Evolutionary conservation across 805 yeast species (phyloP), one percentile per base, ranked within the genome.

Genomic region (Metschnikowia matae): DNA sequence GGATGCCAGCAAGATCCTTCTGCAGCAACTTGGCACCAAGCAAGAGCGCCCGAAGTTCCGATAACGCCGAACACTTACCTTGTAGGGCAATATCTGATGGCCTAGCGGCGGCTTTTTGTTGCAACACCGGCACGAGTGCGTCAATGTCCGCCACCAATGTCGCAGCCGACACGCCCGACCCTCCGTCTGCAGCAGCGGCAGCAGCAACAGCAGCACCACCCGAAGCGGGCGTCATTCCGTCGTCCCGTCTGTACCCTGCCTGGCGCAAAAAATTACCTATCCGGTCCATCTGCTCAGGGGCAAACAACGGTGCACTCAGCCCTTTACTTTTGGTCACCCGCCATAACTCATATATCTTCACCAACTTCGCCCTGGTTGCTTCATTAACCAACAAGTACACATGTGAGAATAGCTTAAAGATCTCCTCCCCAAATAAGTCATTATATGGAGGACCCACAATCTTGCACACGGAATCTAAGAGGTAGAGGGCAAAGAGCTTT

Each of bases 391-490:
- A 70, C n/a, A 88, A 78, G 64, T 87, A 94, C 2, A 90, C 84
- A 54, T 81, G 83, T 23, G 87, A 83, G 67, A 86, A 92, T 3
- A 87, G 71, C 56, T 78, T 80, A 69, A 79, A 85, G 43, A 90
- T 70, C 54, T 84, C 83, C 55, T 81, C 75, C 47, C 91, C 85
- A 64, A 94, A 82, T 46, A 87, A 66, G 6, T 83, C 75, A n/a
- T 89, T 87, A 65, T 92, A 94, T 1, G 98, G 97, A 53, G 84
- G 79, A 7, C 97, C 97, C 32, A 89, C 84, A 61, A 85, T 88
- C 67, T 94, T 94, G 69, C 92, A 87, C 44, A 94, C 87, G 15
- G 97, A 90, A 66, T 94, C 98, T 49, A 94, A 69, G 42, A 92
- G 75, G 63, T 92, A 94, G 53, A 94, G 75, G 3, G 94, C 83